Conservation (phyloP, 352 stramenopile species). For the Globisporangium yorkense region DNA sequence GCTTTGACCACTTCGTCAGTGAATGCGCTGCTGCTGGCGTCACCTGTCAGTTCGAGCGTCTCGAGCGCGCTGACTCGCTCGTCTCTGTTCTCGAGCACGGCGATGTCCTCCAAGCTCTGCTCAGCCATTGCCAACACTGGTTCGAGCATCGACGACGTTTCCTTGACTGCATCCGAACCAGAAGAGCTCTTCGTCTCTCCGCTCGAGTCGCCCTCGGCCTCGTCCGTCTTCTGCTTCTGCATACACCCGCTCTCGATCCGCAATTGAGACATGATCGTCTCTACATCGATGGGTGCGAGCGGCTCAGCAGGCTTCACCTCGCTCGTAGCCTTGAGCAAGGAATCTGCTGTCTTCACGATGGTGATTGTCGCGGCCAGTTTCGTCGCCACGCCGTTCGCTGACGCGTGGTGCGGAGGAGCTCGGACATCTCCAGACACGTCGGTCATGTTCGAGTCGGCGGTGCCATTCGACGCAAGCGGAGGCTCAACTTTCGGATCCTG, state of each 20-base stretch:
- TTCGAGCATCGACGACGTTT: slow-evolving; percentile 35
- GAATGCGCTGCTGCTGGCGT: slow-evolving; percentile 19
- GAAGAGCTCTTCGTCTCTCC: not conserved
- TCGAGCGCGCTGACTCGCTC: slow-evolving; percentile 57
- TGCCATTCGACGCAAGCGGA: not conserved
- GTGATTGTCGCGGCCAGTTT: not conserved
- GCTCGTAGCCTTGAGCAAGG: not conserved
- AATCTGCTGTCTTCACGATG: not conserved
- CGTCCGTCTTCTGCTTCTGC: slow-evolving; percentile 29
- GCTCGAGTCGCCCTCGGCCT: slow-evolving; percentile 9
- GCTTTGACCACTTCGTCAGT: slow-evolving; percentile 65
- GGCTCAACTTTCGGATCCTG: not conserved
- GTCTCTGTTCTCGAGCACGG: slow-evolving; percentile 60
- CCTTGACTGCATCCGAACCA: not conserved
- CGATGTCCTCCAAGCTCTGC: slow-evolving; percentile 56
- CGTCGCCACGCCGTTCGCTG: not conserved
- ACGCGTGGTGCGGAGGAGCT: not conserved
- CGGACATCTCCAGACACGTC: not conserved
- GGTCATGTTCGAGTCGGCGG: not conserved
- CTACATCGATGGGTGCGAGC: slow-evolving; percentile 21
- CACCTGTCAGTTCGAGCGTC: slow-evolving; percentile 36
- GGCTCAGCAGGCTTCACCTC: not conserved
- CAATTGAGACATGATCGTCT: slow-evolving; percentile 59
- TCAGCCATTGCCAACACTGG: slow-evolving; percentile 58
- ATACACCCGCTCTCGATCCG: slow-evolving; percentile 68